A percentile compares a stretch with the other conserved stretches of the same genome.
phyloP scores from a whole-genome alignment of 345 rosid species.

The Geranium brycei region DNA sequence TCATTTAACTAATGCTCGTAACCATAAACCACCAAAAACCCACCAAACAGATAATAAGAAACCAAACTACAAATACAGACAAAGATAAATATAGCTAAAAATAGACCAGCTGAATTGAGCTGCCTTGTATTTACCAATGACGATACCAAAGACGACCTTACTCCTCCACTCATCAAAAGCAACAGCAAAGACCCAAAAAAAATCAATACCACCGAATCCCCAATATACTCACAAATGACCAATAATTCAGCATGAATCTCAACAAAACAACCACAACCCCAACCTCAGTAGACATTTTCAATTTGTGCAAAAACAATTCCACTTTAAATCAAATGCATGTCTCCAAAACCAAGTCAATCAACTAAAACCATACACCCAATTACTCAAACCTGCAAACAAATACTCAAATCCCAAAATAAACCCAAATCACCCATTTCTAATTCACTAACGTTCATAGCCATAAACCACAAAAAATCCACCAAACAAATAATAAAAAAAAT shows the following conservation, averaged over 20 bases:
- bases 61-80: background rate
- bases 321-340: background rate
- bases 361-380: background rate
- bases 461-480: background rate
- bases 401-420: background rate
- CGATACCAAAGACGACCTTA: conserved; percentile 15
- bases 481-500: too few species aligned
- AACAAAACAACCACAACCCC: too few species aligned
- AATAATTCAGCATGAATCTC: too few species aligned
- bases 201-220: background rate
- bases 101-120: background rate
- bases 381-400: background rate
- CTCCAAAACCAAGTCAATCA: background rate
- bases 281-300: too few species aligned
- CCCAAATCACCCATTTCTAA: background rate
- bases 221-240: background rate
- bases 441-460: background rate
- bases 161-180: conserved; percentile 19
- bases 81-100: background rate
- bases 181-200: too few species aligned
- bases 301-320: too few species aligned
- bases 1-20: background rate
- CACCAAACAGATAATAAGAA: background rate
- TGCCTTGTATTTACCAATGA: conserved; percentile 17
- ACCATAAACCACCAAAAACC: background rate